Evolutionary conservation across 2,329 filamentous ascomycete genomes (phyloP).

Genomic region (Acephala macrosclerotiorum): DNA sequence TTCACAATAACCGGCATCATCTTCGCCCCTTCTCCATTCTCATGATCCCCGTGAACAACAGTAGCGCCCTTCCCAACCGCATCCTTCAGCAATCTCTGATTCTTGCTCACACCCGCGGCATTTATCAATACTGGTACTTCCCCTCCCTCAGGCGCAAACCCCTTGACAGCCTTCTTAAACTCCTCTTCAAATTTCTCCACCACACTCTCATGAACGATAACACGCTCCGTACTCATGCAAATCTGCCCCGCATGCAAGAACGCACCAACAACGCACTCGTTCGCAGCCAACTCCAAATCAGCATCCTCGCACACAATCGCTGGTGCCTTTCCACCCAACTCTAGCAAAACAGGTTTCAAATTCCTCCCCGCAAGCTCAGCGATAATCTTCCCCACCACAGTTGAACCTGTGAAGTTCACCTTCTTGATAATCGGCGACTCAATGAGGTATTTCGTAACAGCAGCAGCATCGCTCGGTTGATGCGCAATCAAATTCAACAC

Average conservation of each 20-base stretch:
- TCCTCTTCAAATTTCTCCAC: conserved; percentile 52
- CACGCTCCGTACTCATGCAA: conserved; percentile 85
- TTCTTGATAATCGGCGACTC: conserved; percentile 74
- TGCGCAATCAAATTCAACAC: conserved; percentile 76
- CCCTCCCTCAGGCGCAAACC: conserved; percentile 60
- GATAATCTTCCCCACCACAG: conserved; percentile 76
- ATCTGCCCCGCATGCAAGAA: conserved; percentile 82
- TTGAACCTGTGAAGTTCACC: conserved; percentile 87
- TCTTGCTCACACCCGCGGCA: conserved; percentile 69
- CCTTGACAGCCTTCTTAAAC: conserved; percentile 46
- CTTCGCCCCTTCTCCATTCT: conserved; percentile 45
- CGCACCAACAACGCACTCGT: conserved; percentile 71
- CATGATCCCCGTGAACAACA: conserved; percentile 50
- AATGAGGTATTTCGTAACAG: conserved; percentile 73
- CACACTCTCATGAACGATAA: conserved; percentile 63
- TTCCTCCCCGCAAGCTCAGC: conserved; percentile 73
- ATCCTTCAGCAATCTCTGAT: conserved; percentile 70
- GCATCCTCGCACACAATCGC: conserved; percentile 84
- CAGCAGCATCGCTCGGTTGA: conserved; percentile 69
- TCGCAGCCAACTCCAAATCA: conserved; percentile 74
- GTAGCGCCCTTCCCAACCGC: conserved; percentile 72
- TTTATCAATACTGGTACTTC: conserved; percentile 72
- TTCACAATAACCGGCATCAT: conserved; percentile 73
- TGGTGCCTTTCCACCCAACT: conserved; percentile 83
- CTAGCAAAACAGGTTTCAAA: conserved; percentile 81